Evolutionary conservation across 768 basidiomycete genomes (phyloP).

Genomic region (Gloeostereum incarnatum): DNA sequence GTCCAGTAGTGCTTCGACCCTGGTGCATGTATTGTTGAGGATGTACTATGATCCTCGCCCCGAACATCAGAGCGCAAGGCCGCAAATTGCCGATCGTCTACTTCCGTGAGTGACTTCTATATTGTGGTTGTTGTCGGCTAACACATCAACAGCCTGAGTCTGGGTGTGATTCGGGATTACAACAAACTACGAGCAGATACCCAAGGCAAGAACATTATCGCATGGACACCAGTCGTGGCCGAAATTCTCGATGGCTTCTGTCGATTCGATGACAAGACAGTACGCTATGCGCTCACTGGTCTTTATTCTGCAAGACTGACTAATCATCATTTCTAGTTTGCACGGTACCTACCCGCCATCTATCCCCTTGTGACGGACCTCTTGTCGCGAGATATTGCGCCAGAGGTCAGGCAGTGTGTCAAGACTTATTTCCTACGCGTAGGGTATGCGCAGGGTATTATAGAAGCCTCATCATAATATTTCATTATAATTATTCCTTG

Average conservation of each 20-base stretch:
- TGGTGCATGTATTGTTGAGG: constrained; percentile 83
- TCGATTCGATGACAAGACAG: constrained; percentile 84
- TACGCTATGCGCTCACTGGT: constrained; percentile 30
- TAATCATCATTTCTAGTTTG: constrained; percentile 50
- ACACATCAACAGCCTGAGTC: constrained; percentile 53
- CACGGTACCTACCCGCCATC: constrained; percentile 78
- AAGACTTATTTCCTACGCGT: constrained; percentile 76
- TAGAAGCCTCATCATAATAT: constrained; percentile 43
- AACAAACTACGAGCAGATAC: constrained; percentile 82
- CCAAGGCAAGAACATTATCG: constrained; percentile 89
- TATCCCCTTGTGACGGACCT: constrained; percentile 88
- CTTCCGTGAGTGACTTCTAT: constrained; percentile 53
- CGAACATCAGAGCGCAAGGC: constrained; percentile 77
- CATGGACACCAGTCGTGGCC: constrained; percentile 99
- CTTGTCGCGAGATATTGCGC: constrained; percentile 70
- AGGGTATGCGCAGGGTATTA: constrained; percentile 61
- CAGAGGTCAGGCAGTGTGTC: constrained; percentile 76
- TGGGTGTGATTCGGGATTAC: constrained; percentile 87
- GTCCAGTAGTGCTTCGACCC: constrained; percentile 90
- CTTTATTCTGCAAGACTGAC: constrained; percentile 5
- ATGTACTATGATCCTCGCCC: constrained; percentile 93
- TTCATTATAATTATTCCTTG: constrained; percentile 22
- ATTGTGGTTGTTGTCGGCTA: constrained; percentile 7
- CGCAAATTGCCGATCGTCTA: constrained; percentile 68
- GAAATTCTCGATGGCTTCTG: constrained; percentile 89